Evolutionary conservation across 2,329 filamentous ascomycete genomes (phyloP), one percentile per base, ranked within the genome.

Genomic region (Fusarium sp.): DNA sequence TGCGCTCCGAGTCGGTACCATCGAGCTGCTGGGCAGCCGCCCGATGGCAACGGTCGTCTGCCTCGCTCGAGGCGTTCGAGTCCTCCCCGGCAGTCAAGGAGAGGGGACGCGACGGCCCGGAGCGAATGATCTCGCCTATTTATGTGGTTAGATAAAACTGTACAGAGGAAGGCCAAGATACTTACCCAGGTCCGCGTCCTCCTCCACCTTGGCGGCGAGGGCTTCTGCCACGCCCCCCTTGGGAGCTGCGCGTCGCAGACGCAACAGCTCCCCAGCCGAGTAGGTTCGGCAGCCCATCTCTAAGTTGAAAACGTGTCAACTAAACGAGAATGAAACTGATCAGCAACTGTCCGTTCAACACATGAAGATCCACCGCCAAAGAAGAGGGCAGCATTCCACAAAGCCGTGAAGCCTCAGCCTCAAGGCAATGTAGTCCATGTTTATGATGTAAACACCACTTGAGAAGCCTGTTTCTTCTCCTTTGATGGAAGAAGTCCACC

Each of bases 271-370:
- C 37, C 77, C 73, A 53, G 82, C 75, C 9, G 79, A 81, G 69
- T 88, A 88, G 11, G 73, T 81, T 44, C 78, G 79, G 12, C 79
- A 77, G 57, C 77, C 76, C 85, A 87, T 87, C 57, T 75, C 75
- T 74, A 75, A 82, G 66, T 79, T 81, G 67, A 84, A 83, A 62
- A 84, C n/a, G 48, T 64, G 71, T 73, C 61, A 77, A 65, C 76
- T 79, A 75, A 55, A 54, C 60, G 73, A 65, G 76, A 68, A 78
- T 65, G 68, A 62, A 74, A 66, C 36, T 68, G 52, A 73, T 81
- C 66, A 81, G 79, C 66, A 55, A 78, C 73, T 51, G 72, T 75
- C 60, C 76, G 76, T 39, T 58, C 64, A 36, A 78, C 66, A 61
- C 75, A 77, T 11, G 15, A 28, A 43, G 4, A 28, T 37, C 15